phyloP scores from a whole-genome alignment of 2,329 filamentous ascomycete species.

The Paramyrothecium roridum region DNA sequence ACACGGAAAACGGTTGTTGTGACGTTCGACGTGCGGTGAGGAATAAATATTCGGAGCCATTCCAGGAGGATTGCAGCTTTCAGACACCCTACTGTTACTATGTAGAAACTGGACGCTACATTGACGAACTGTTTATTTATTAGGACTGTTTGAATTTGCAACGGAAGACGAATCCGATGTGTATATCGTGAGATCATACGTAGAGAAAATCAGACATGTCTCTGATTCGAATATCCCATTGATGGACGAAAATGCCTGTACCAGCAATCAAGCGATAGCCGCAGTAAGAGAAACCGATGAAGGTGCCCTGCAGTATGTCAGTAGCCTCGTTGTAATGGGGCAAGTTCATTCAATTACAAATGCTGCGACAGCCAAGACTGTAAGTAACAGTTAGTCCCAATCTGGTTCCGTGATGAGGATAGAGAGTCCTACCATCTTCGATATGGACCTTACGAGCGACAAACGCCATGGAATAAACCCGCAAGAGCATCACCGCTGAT shows the following conservation, averaged over 20 bases:
- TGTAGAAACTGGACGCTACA: not conserved
- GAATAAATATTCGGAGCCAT: constrained; percentile 1
- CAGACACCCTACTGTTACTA: not conserved
- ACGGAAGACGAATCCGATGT: not conserved
- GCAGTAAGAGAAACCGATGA: not conserved
- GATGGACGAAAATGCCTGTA: not conserved
- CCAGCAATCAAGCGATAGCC: not conserved
- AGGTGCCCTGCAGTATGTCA: not conserved
- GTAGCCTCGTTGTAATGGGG: not conserved
- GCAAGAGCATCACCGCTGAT: not conserved
- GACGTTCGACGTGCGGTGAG: not conserved
- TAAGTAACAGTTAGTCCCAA: not conserved
- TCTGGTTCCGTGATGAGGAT: not conserved
- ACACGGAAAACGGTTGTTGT: not conserved
- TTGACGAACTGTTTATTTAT: not conserved
- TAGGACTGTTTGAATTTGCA: not conserved
- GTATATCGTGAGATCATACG: not conserved
- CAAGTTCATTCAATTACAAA: not conserved
- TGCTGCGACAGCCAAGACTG: not conserved
- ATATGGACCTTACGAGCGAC: not conserved
- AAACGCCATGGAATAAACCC: not conserved
- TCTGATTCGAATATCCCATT: not conserved
- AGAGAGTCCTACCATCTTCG: not conserved
- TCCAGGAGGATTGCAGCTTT: not conserved
- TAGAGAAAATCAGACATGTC: not conserved